Conservation (phyloP, 2,329 filamentous ascomycete species). For the Allantophomopsis cytisporea region DNA sequence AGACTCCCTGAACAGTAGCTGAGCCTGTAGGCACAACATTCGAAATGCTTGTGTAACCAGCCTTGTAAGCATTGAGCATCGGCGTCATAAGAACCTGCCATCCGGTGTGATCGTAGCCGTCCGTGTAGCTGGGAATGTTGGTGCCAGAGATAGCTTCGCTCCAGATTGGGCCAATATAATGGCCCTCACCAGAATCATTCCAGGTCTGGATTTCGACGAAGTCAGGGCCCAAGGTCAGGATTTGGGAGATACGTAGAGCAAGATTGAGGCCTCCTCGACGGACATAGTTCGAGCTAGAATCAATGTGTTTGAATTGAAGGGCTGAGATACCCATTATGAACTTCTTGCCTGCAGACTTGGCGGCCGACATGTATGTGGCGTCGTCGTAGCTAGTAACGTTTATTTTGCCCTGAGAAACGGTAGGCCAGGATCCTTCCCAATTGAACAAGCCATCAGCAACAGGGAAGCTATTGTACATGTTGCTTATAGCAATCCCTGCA, state of each 20-base stretch:
- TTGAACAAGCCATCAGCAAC: conserved; percentile 21
- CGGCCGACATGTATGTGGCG: conserved; percentile 14
- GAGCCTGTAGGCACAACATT: conserved; percentile 10
- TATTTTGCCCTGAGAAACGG: conserved; percentile 7
- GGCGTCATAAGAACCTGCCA: conserved; percentile 18
- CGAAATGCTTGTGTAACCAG: conserved; percentile 12
- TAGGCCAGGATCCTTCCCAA: conserved; percentile 22
- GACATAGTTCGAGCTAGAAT: conserved; percentile 16
- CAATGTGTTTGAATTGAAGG: conserved; percentile 23
- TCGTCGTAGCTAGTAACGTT: conserved; percentile 17
- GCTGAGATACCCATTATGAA: conserved; percentile 25
- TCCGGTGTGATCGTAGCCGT: conserved; percentile 20
- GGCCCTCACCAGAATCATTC: conserved; percentile 25
- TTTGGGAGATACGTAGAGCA: conserved; percentile 16
- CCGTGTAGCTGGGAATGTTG: conserved; percentile 15
- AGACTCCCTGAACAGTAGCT: conserved; percentile 9
- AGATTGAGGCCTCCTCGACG: conserved; percentile 23
- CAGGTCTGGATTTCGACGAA: conserved; percentile 25
- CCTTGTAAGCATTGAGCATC: conserved; percentile 23
- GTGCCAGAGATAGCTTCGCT: conserved; percentile 15
- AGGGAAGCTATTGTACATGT: conserved; percentile 12
- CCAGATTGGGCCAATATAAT: conserved; percentile 26
- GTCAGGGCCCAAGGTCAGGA: conserved; percentile 20
- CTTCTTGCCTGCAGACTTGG: conserved; percentile 16
- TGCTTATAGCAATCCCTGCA: conserved; percentile 6